Evolutionary conservation across 306 rosid species (phyloP), one percentile per base, ranked within the genome.

Genomic region (Styphnolobium japonicum): DNA sequence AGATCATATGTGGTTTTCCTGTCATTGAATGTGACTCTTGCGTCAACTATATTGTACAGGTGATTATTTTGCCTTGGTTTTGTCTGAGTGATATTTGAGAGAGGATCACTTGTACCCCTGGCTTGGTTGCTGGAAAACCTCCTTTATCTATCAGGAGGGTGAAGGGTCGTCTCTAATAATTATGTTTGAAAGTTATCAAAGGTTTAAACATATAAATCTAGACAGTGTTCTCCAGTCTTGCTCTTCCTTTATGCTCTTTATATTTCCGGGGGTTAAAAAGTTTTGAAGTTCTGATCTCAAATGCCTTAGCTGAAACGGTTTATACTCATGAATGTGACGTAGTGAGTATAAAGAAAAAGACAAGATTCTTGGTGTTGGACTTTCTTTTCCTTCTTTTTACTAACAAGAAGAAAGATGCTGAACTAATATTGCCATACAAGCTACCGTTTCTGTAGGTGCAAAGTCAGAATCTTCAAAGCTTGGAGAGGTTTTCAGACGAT

Each of bases 391-490:
- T 76, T 79, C 83, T 81, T 80, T 81, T 71, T 70, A 33, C 55
- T 71, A 6, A 60, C 43, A 60, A 75, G 77, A 77, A 73, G 65
- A 84, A 82, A 79, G 79, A 67, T 45, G 78, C 46, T 43, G 27
- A 76, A 27, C 67, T 80, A 85, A 74, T 81, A 82, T 79, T 85
- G 81, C 76, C 36, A 33, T 65, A 58, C 79, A 88, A 86, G 89
- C 79, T 78, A 68, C 67, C 55, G 4, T 81, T 16, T 36, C 49
- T 45, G 77, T 67, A 5, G 67, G 74, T 34, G 66, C 78, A 84
- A 78, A 75, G 51, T 57, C 63, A 86, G 83, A 87, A 82, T 85
- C 84, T 75, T 82, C 74, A 18, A 45, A 74, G 40, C 67, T 34
- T 40, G 46, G 40, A 55, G 29, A 69, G 49, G 57, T 55, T 81